phyloP scores from a whole-genome alignment of 1,139 yeast species.

The Debaryomycetaceae sp. region DNA sequence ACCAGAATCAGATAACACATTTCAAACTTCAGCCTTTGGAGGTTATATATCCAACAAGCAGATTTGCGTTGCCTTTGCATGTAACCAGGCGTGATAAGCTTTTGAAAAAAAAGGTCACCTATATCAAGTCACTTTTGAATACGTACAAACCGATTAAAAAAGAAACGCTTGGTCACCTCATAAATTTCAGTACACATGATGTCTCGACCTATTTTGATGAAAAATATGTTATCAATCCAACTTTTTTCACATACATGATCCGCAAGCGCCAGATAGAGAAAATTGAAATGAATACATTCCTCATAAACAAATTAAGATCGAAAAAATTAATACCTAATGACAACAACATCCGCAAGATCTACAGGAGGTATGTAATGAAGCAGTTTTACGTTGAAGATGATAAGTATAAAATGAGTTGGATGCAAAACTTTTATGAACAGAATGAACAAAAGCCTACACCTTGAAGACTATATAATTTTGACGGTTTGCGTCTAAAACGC shows the following conservation, averaged over 20 bases:
- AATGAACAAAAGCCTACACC: conserved; percentile 6
- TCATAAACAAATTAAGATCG: conserved; percentile 17
- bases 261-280: conserved; percentile 16
- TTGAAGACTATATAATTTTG: conserved; percentile 36
- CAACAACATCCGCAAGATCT: conserved; percentile 25
- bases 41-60: conserved; percentile 29
- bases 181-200: conserved; percentile 12
- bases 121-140: conserved; percentile 18
- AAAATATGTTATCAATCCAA: conserved; percentile 18
- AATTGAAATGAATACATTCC: conserved; percentile 11
- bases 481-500: conserved; percentile 36
- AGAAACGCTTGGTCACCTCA: conserved; percentile 14
- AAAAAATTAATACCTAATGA: conserved; percentile 31
- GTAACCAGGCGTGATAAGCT: conserved; percentile 23
- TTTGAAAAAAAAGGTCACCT: conserved; percentile 21
- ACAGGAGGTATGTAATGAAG: conserved; percentile 26
- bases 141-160: conserved; percentile 21
- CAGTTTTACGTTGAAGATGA: conserved; percentile 28
- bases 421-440: conserved; percentile 23
- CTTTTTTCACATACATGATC: conserved; percentile 27
- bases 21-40: conserved; percentile 29
- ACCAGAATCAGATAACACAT: conserved; percentile 18
- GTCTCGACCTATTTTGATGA: conserved; percentile 4
- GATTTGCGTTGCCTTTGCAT: conserved; percentile 32
- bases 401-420: conserved; percentile 19